Base-by-base conservation (phyloP, 495 filamentous ascomycete species). In the Barbatosphaeria neglecta region DNA sequence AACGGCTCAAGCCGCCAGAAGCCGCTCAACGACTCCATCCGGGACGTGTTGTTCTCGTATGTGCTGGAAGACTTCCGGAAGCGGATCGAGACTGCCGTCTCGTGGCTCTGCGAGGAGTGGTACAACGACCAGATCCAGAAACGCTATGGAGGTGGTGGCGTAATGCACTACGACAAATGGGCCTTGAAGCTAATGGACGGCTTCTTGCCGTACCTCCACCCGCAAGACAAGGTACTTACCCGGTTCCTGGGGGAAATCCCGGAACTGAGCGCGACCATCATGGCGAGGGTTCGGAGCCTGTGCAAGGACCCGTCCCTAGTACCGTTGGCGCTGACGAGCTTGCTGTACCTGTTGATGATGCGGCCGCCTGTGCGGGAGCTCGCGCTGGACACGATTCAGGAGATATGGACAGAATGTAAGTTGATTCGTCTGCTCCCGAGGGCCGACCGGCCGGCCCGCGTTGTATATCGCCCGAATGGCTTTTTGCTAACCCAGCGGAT, bases 61-160 rank as follows among this genome's bases (percentile, higher is more conserved):
- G 75, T 97, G 35, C 71, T 95, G 19, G 85, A 89, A 47, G 92
- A 99, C 63, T 99, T 93, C 64, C 77, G 89, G 27, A 78, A 75
- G 33, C 80, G 90, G 19, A 86, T 97, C 46, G 88, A 87, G 46
- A 74, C 88, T 28, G 90, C 86, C 2, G 82, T 95, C 44, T 76
- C 81, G 16, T 99, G 92, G 92, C 70, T 97, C 22, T 90, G 83
- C 55, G 92, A 99, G 62, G 92, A 99, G 64, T 99, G 90, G 90
- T 97, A 94, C 65, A 92, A 87, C 57, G 93, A 95, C 60, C 77
- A 77, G 33, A 63, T 95, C 20, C 66, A 74, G 37, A 66, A 70
- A 38, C 67, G 68, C 17, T 53, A 58, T 8, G 66, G 67, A 20
- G 55, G 59, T n/a, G 64, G 72, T 0, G 62, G 73, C 7, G 64